Conservation (phyloP, 306 rosid species). For the Pyrus betulifolia region DNA sequence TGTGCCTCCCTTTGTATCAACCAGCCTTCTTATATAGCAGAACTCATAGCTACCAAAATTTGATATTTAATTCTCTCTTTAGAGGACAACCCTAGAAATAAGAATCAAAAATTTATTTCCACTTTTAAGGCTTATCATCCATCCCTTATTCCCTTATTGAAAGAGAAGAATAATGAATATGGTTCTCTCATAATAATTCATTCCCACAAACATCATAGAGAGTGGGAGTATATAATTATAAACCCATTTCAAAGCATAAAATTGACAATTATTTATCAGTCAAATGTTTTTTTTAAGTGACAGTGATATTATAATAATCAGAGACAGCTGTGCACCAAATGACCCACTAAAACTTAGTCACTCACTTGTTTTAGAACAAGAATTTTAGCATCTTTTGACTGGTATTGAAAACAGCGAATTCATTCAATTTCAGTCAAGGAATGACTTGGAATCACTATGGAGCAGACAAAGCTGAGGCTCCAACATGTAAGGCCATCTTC, state of each 20-base stretch:
- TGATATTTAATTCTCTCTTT: neutral
- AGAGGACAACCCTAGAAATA: constrained; percentile 6
- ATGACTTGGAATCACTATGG: neutral
- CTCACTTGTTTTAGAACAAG: neutral
- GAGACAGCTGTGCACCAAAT: neutral
- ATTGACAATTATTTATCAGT: neutral
- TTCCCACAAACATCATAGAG: neutral
- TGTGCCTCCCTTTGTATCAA: constrained; percentile 5
- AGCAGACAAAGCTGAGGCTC: neutral
- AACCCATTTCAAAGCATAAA: constrained; percentile 1
- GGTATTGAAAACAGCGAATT: neutral
- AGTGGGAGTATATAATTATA: neutral
- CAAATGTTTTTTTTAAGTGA: neutral
- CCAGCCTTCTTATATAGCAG: constrained; percentile 4
- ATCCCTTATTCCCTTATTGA: constrained; percentile 20
- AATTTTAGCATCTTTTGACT: neutral
- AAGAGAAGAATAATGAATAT: constrained; percentile 23
- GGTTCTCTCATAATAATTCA: constrained; percentile 19
- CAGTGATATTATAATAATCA: constrained; percentile 12
- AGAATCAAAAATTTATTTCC: neutral
- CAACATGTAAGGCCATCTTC: neutral
- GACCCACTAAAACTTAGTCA: neutral
- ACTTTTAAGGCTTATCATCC: constrained; percentile 11
- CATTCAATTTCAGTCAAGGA: neutral
- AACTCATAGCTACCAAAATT: neutral